A percentile compares a stretch with the other conserved stretches of the same genome.
Conservation (phyloP, 2,329 filamentous ascomycete species). For the Macroventuria anomochaeta region DNA sequence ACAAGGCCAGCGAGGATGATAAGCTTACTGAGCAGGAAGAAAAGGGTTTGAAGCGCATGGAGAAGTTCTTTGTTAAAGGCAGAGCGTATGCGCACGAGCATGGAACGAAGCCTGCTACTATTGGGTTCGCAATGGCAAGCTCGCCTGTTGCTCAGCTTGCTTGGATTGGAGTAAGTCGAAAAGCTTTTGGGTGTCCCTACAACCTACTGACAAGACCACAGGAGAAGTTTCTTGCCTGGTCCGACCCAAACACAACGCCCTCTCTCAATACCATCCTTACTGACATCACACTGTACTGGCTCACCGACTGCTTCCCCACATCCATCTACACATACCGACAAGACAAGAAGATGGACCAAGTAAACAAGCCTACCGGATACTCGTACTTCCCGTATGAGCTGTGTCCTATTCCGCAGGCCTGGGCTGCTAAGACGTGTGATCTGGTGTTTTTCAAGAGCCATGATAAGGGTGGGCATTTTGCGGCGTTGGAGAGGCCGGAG, state of each 20-base stretch:
- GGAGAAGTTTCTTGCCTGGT: constrained; percentile 64
- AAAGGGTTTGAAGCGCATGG: constrained; percentile 45
- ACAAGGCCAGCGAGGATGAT: constrained; percentile 25
- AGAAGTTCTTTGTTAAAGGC: constrained; percentile 53
- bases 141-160: constrained; percentile 64
- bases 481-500: constrained; percentile 54
- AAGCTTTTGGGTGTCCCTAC: background rate
- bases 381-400: constrained; percentile 54
- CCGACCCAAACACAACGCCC: constrained; percentile 49
- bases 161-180: constrained; percentile 56
- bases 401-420: constrained; percentile 48
- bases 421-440: constrained; percentile 49
- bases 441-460: constrained; percentile 48
- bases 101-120: constrained; percentile 61
- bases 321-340: constrained; percentile 60
- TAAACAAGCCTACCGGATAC: constrained; percentile 54
- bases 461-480: constrained; percentile 56
- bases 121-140: constrained; percentile 61
- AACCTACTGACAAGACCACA: background rate
- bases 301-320: constrained; percentile 58
- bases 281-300: constrained; percentile 62
- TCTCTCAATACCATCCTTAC: constrained; percentile 55
- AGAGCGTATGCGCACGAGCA: constrained; percentile 61
- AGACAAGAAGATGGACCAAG: constrained; percentile 30
- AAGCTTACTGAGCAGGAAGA: constrained; percentile 46